Evolutionary conservation across 495 filamentous ascomycete species (phyloP).

Genomic region (Jackrogersella multiformis): DNA sequence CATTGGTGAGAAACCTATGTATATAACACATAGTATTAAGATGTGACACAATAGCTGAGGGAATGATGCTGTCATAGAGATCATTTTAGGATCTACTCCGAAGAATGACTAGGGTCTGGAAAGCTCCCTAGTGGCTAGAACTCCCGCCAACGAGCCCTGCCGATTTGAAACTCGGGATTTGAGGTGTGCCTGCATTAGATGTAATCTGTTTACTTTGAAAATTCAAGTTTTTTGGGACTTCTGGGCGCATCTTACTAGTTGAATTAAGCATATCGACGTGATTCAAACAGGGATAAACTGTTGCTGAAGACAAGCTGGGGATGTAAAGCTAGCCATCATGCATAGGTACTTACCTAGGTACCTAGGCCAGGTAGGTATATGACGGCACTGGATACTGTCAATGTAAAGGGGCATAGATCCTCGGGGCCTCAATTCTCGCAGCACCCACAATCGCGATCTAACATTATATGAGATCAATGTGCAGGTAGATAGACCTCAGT

Average conservation of each 20-base stretch:
- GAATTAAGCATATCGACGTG: conserved; percentile 14
- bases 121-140: conserved; percentile 12
- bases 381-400: not conserved
- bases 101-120: conserved; percentile 3
- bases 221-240: conserved; percentile 19
- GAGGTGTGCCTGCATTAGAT: conserved; percentile 17
- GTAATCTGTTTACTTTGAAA: conserved; percentile 34
- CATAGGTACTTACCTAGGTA: no score
- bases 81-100: conserved; percentile 10
- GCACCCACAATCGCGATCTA: not conserved
- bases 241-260: conserved; percentile 9
- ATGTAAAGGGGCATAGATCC: not conserved
- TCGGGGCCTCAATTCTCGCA: not conserved
- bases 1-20: conserved; percentile 2
- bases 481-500: conserved; percentile 3
- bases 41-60: conserved; percentile 6
- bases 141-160: not conserved
- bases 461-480: conserved; percentile 20
- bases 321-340: conserved; percentile 9
- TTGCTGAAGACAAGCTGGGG: not conserved
- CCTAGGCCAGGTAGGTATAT: no score
- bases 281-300: conserved; percentile 16
- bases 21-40: conserved; percentile 15
- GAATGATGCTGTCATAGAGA: not conserved
- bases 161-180: conserved; percentile 2